These are phyloP conservation scores for Phaffia tasmanica DNA, from an alignment of 768 basidiomycete genomes.

Conservation along the genomic window DNA sequence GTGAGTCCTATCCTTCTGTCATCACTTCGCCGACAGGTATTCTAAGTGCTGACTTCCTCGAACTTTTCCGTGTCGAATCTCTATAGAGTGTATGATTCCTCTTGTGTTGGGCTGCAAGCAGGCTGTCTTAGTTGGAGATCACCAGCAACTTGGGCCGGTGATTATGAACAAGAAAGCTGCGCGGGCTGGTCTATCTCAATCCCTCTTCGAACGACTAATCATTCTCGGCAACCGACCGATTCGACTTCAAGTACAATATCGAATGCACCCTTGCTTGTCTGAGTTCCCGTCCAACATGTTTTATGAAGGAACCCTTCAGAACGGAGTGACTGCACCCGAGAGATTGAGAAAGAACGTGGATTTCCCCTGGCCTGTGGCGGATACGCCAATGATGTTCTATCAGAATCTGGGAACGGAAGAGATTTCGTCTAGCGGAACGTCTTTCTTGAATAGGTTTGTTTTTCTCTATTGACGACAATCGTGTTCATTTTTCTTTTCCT, in stretches of 20 bases:
- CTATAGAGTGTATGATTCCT: conserved; percentile 94
- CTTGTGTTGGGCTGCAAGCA: conserved; percentile 97
- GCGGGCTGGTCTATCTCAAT: conserved; percentile 95
- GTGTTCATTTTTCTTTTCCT: background rate
- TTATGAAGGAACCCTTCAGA: conserved; percentile 96
- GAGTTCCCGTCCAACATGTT: conserved; percentile 99
- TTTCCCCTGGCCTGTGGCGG: conserved; percentile 95
- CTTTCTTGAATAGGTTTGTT: conserved; percentile 82
- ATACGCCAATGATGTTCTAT: conserved; percentile 99
- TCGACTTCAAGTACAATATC: conserved; percentile 96
- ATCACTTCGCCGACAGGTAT: background rate
- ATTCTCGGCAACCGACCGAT: conserved; percentile 91
- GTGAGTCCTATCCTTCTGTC: conserved; percentile 41
- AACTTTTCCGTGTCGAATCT: conserved; percentile 17
- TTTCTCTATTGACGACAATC: background rate
- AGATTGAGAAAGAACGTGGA: conserved; percentile 94
- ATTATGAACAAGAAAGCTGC: conserved; percentile 99
- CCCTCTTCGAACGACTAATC: conserved; percentile 93
- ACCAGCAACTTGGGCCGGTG: conserved; percentile 92
- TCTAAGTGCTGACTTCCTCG: background rate
- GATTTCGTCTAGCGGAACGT: conserved; percentile 95
- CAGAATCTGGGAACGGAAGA: conserved; percentile 98
- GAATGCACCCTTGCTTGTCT: conserved; percentile 98
- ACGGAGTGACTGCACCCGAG: conserved; percentile 97
- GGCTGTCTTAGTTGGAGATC: conserved; percentile 93